A percentile compares a stretch with the other conserved stretches of the same genome.
Evolutionary conservation across 768 basidiomycete species (phyloP).

Genomic region (Coprinopsis strossmayeri): DNA sequence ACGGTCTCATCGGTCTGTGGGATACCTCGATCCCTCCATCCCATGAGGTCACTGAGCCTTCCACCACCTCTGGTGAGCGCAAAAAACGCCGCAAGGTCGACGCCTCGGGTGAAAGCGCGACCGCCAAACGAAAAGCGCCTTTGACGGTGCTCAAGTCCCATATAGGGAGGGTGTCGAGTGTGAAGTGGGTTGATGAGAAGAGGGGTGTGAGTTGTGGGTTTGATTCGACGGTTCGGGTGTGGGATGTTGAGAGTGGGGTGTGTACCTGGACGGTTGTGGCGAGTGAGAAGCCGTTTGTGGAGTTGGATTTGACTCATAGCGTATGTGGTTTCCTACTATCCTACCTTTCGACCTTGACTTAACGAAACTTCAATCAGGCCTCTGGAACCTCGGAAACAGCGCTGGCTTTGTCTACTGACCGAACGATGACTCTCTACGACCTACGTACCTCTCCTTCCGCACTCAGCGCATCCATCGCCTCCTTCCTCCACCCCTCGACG

Average conservation of each 20-base stretch:
- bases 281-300: conserved; percentile 70
- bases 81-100: conserved; percentile 62
- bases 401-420: conserved; percentile 66
- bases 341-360: too few species aligned
- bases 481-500: conserved; percentile 47
- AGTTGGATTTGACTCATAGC: conserved; percentile 47
- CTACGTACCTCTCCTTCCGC: conserved; percentile 42
- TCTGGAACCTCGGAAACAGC: too few species aligned
- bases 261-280: conserved; percentile 64
- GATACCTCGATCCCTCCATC: conserved; percentile 51
- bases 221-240: conserved; percentile 83
- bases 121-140: conserved; percentile 58
- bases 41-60: conserved; percentile 57
- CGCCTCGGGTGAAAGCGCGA: conserved; percentile 8
- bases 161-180: conserved; percentile 72
- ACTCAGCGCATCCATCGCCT: conserved; percentile 16
- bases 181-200: conserved; percentile 35
- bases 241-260: conserved; percentile 79
- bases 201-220: conserved; percentile 75
- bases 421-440: conserved; percentile 68
- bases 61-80: conserved; percentile 29
- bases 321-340: too few species aligned
- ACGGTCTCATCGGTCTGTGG: conserved; percentile 80
- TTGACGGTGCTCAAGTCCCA: conserved; percentile 75
- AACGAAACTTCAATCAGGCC: too few species aligned